Evolutionary conservation across 2,329 filamentous ascomycete species (phyloP).

Genomic region (Emmonsiellopsis sp.): DNA sequence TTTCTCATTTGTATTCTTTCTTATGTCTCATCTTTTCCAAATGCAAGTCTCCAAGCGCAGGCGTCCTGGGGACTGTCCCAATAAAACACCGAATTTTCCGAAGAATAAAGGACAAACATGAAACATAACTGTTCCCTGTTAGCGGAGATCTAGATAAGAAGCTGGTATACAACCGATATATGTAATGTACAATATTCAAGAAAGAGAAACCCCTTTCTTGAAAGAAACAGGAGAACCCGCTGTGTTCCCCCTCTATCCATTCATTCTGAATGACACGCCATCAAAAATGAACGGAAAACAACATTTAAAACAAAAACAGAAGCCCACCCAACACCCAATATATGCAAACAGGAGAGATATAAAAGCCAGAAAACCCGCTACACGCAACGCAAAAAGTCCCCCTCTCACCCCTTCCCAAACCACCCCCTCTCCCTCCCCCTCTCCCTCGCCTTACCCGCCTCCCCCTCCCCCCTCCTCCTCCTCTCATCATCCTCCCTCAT

Average conservation of each 20-base stretch:
- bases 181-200: not conserved
- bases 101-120: too few species aligned
- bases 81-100: too few species aligned
- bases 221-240: not conserved
- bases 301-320: constrained; percentile 14
- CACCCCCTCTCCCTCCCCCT: constrained; percentile 12
- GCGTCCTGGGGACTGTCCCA: too few species aligned
- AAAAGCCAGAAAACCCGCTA: constrained; percentile 4
- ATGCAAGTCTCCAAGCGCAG: too few species aligned
- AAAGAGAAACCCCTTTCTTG: not conserved
- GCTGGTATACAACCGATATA: not conserved
- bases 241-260: not conserved
- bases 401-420: constrained; percentile 4
- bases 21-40: too few species aligned
- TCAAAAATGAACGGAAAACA: not conserved
- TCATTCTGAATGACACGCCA: not conserved
- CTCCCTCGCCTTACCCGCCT: constrained; percentile 11
- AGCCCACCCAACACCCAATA: constrained; percentile 3
- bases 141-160: constrained; percentile 4
- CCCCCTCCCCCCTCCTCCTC: constrained; percentile 1
- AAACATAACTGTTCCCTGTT: not conserved
- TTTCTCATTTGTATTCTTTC: too few species aligned
- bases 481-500: constrained; percentile 29
- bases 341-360: not conserved
- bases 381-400: not conserved